These are phyloP conservation scores for Calonectria pteridis DNA, from an alignment of 2,329 filamentous ascomycete species.

Conservation along the genomic window DNA sequence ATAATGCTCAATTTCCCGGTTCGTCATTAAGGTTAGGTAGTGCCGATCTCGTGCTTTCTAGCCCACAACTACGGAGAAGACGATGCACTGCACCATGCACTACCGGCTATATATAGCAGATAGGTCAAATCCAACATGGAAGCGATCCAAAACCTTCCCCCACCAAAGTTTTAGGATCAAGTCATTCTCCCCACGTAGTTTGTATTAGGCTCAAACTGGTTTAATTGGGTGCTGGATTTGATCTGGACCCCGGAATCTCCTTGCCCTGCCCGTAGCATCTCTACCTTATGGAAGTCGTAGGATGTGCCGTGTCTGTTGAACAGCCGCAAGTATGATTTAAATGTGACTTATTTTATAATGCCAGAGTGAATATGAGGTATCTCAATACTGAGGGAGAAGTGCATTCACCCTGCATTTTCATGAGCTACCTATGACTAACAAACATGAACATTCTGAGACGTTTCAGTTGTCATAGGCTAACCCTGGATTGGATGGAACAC, in stretches of 20 bases:
- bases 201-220: background rate
- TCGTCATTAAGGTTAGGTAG: background rate
- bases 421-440: background rate
- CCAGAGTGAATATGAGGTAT: background rate
- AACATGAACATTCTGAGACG: background rate
- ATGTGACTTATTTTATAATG: background rate
- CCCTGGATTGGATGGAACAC: background rate
- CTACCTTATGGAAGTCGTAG: background rate
- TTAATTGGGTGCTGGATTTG: background rate
- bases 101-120: background rate
- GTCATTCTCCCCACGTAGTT: background rate
- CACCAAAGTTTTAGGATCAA: background rate
- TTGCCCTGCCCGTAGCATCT: background rate
- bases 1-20: background rate
- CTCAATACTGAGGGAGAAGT: background rate
- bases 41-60: background rate
- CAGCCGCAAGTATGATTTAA: background rate
- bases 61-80: background rate
- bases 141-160: background rate
- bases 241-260: background rate
- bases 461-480: background rate
- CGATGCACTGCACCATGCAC: too few relatives aligned
- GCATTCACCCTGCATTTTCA: background rate
- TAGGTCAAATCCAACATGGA: background rate
- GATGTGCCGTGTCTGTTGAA: background rate